These are phyloP conservation scores for Westerdykella ornata DNA, from an alignment of 2,329 filamentous ascomycete genomes.

Conservation along the genomic window DNA sequence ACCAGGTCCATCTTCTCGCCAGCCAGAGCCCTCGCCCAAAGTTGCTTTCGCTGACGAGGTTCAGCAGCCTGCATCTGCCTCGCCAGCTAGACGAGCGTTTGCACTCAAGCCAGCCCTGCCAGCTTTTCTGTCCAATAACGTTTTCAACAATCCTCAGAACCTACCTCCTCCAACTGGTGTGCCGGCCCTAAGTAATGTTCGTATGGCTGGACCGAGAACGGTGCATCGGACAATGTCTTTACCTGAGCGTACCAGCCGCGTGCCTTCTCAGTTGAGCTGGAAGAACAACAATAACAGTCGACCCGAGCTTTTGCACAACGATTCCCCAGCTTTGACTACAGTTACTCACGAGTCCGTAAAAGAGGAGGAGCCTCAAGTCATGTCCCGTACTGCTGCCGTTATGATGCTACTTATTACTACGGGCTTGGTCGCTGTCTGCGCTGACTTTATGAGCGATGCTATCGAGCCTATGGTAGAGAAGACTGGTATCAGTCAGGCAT, in stretches of 20 bases:
- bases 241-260: slow-evolving; percentile 31
- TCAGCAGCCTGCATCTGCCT: slow-evolving; percentile 16
- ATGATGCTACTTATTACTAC: slow-evolving; percentile 51
- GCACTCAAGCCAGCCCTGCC: slow-evolving; percentile 52
- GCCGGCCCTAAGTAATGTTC: slow-evolving; percentile 24
- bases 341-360: slow-evolving; percentile 16
- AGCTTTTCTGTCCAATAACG: slow-evolving; percentile 63
- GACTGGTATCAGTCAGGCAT: slow-evolving; percentile 60
- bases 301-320: slow-evolving; percentile 14
- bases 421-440: slow-evolving; percentile 54
- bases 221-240: slow-evolving; percentile 33
- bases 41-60: slow-evolving; percentile 39
- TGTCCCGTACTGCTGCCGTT: slow-evolving; percentile 53
- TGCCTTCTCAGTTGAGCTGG: slow-evolving; percentile 13
- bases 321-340: slow-evolving; percentile 10
- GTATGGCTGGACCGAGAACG: slow-evolving; percentile 26
- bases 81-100: slow-evolving; percentile 47
- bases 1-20: no score
- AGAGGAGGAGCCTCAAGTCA: slow-evolving; percentile 34
- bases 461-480: slow-evolving; percentile 61
- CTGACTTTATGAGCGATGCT: slow-evolving; percentile 67
- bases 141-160: slow-evolving; percentile 50
- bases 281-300: slow-evolving; percentile 12
- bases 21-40: slow-evolving; percentile 13
- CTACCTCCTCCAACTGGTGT: slow-evolving; percentile 24